Evolutionary conservation across 306 rosid species (phyloP).

Genomic region (Cucumis melo): DNA sequence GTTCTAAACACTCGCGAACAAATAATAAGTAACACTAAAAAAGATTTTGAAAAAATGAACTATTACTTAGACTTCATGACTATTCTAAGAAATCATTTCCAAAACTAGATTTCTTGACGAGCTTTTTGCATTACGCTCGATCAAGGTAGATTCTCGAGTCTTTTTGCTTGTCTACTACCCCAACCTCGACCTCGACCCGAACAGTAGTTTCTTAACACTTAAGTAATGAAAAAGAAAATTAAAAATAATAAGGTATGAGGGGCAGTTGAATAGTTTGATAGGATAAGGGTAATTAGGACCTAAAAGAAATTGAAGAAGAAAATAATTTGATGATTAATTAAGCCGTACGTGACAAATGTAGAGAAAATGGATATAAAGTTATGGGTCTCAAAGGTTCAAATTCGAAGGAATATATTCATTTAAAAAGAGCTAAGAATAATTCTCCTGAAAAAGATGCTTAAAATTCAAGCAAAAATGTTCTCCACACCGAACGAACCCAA

Average conservation of each 20-base stretch:
- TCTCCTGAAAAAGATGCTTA: conserved; percentile 73
- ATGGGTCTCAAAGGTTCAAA: conserved; percentile 55
- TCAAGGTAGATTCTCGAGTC: background rate
- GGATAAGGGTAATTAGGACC: background rate
- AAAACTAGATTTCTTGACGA: background rate
- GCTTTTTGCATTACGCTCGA: background rate
- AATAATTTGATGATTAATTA: background rate
- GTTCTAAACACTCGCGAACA: too few species aligned
- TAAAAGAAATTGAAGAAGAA: background rate
- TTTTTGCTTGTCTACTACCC: background rate
- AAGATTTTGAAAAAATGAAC: background rate
- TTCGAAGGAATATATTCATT: conserved; percentile 73
- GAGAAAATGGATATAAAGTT: conserved; percentile 23
- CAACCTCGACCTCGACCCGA: background rate
- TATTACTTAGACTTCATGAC: background rate
- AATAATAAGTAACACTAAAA: too few species aligned
- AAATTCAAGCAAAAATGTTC: conserved; percentile 87
- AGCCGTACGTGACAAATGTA: conserved; percentile 12
- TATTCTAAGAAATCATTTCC: background rate
- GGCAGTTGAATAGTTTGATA: background rate
- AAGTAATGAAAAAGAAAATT: background rate
- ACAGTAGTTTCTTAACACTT: background rate
- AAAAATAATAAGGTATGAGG: background rate
- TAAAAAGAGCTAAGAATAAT: conserved; percentile 43
- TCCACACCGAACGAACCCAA: conserved; percentile 57